Evolutionary conservation across 495 filamentous ascomycete species (phyloP).

Genomic region (Massariosphaeria phaeospora): DNA sequence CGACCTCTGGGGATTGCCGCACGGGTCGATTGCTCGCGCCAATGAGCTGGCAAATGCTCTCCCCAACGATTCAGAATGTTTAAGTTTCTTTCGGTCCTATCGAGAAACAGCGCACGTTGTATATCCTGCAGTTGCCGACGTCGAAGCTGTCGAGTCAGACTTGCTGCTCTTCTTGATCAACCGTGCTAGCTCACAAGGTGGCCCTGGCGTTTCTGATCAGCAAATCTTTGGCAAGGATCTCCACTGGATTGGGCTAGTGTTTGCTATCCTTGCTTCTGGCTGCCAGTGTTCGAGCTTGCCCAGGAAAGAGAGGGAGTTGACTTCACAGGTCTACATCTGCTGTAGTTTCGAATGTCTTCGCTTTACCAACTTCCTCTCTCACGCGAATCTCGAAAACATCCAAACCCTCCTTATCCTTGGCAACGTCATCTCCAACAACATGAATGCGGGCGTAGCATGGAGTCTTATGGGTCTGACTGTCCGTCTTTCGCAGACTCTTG

Average conservation of each 20-base stretch:
- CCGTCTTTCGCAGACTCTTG: constrained; percentile 54
- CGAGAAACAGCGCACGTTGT: constrained; percentile 71
- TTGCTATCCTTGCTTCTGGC: constrained; percentile 73
- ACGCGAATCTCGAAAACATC: constrained; percentile 55
- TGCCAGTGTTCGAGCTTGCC: constrained; percentile 74
- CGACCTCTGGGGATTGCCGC: constrained; percentile 54
- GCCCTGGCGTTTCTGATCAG: constrained; percentile 39
- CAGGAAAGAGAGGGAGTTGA: constrained; percentile 53
- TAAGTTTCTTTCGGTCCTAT: constrained; percentile 66
- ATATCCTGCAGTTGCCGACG: constrained; percentile 72
- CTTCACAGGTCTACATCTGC: constrained; percentile 58
- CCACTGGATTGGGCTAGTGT: constrained; percentile 64
- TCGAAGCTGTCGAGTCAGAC: constrained; percentile 60
- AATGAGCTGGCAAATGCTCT: constrained; percentile 68
- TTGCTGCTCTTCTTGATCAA: constrained; percentile 64
- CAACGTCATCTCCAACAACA: constrained; percentile 59
- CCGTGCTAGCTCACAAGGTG: constrained; percentile 48
- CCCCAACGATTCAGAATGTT: constrained; percentile 56
- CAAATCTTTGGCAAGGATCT: constrained; percentile 55
- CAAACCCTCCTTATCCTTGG: constrained; percentile 56
- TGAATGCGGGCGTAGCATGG: constrained; percentile 61
- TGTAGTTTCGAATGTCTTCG: constrained; percentile 61
- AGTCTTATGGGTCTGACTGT: constrained; percentile 54
- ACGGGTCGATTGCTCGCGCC: constrained; percentile 66
- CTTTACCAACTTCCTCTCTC: constrained; percentile 57